A percentile compares a stretch with the other conserved stretches of the same genome.
Evolutionary conservation across 2,329 filamentous ascomycete species (phyloP).

Genomic region (Cladophialophora yegresii): DNA sequence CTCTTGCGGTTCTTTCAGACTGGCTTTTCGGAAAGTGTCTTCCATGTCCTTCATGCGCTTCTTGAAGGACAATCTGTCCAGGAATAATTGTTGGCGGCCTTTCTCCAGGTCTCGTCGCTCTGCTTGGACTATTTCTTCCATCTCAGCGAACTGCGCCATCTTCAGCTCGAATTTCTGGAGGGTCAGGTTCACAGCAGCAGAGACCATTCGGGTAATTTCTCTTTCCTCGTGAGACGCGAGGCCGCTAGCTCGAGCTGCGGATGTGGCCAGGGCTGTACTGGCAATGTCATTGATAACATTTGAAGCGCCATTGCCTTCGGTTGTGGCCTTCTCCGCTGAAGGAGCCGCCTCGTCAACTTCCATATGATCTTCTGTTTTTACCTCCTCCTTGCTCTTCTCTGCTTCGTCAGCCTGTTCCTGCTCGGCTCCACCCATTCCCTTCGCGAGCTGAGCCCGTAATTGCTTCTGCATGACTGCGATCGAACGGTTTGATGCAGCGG

Average conservation of each 20-base stretch:
- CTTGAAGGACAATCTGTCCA: conserved; percentile 88
- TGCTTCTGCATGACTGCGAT: conserved; percentile 81
- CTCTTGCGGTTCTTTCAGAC: conserved; percentile 48
- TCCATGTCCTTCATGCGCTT: conserved; percentile 82
- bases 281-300: conserved; percentile 58
- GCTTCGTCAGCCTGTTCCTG: conserved; percentile 55
- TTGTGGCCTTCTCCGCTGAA: conserved; percentile 29
- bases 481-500: conserved; percentile 84
- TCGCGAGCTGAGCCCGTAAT: conserved; percentile 76
- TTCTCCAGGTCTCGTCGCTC: conserved; percentile 92
- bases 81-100: conserved; percentile 86
- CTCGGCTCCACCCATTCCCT: conserved; percentile 53
- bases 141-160: conserved; percentile 92
- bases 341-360: conserved; percentile 55
- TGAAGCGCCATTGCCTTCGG: conserved; percentile 62
- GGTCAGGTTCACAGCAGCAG: conserved; percentile 88
- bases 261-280: conserved; percentile 79
- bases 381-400: conserved; percentile 49
- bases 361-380: conserved; percentile 58
- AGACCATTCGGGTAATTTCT: conserved; percentile 91
- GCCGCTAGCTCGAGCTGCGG: conserved; percentile 80
- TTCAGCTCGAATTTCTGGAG: conserved; percentile 95
- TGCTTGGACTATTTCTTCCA: conserved; percentile 87
- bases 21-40: conserved; percentile 60
- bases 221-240: conserved; percentile 95